phyloP scores from a whole-genome alignment of 768 basidiomycete genomes.

The Gautieria morchelliformis region DNA sequence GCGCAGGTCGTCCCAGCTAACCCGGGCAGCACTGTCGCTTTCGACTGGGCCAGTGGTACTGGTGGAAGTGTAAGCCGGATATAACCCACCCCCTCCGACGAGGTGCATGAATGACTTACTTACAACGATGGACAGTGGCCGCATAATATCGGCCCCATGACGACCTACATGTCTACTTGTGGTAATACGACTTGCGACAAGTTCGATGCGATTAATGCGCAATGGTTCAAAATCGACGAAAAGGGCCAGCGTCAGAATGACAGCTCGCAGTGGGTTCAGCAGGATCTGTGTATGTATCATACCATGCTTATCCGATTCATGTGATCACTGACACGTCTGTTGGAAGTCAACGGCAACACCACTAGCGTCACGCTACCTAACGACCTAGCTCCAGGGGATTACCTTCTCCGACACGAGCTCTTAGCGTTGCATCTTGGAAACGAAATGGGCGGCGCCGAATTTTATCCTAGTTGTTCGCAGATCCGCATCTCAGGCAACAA shows the following conservation, averaged over 20 bases:
- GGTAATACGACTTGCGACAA: constrained; percentile 45
- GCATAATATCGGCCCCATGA: constrained; percentile 56
- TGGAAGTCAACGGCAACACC: constrained; percentile 29
- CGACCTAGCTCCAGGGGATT: constrained; percentile 55
- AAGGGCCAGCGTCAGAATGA: constrained; percentile 31
- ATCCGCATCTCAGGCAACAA: constrained; percentile 43
- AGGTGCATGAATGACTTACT: no score
- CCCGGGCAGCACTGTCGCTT: constrained; percentile 45
- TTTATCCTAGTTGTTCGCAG: constrained; percentile 66
- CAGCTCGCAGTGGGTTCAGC: constrained; percentile 39
- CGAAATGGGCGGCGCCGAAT: constrained; percentile 58
- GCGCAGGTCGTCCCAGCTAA: constrained; percentile 43
- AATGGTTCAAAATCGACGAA: constrained; percentile 70
- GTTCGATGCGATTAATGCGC: constrained; percentile 46
- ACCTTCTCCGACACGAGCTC: constrained; percentile 72
- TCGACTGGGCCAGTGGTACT: constrained; percentile 46
- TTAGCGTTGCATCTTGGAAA: constrained; percentile 64
- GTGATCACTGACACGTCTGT: not conserved
- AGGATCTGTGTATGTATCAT: constrained; percentile 38
- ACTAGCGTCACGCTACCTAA: constrained; percentile 21
- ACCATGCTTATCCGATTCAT: no score
- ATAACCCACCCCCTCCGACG: not conserved
- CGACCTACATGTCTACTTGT: constrained; percentile 69
- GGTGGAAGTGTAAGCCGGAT: constrained; percentile 17
- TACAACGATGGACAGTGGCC: constrained; percentile 27